Evolutionary conservation across 2,329 filamentous ascomycete species (phyloP), one percentile per base, ranked within the genome.

Genomic region (Cladophialophora exuberans): DNA sequence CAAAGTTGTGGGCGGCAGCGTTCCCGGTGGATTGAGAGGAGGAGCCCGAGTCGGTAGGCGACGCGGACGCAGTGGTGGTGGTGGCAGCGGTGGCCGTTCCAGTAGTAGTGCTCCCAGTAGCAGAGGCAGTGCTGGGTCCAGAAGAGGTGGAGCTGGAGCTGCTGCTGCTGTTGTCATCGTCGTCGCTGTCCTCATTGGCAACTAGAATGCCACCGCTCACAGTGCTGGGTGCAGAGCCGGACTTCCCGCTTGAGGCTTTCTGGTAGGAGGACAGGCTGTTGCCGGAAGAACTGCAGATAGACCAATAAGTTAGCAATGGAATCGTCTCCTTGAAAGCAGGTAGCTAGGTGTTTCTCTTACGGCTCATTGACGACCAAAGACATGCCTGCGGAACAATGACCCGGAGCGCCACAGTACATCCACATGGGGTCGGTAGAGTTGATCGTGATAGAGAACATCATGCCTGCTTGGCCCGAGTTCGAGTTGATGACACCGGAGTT

Each of bases 291-390:
- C 48, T 51, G 26, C 18, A 17, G 3, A 17, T 20, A n/a, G n/a
- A n/a, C n/a, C n/a, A 15, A 31, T 25, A 3, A 11, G 38, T 51
- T 3, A 50, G 33, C 33, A 15, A 15, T 6, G 1, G 15, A 9
- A n/a, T 6, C n/a, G 15, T 30, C 3, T n/a, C 3, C 5, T 2
- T 4, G 11, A 13, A 11, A 10, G 2, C 1, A 20, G 7, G 13
- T n/a, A n/a, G n/a, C n/a, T n/a, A n/a, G n/a, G n/a, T n/a, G 25
- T 2, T 15, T 36, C 6, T 35, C 59, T 57, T 51, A 70, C 70
- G 75, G 74, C 47, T 76, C 73, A 49, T 82, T 82, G 26, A 82
- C 72, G 4, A 79, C 71, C 67, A 78, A 74, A 22, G 77, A 71
- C 70, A 81, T 79, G 5, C 78, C 79, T 5, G 62, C 63, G 60